Evolutionary conservation across 148 eudicot genomes (phyloP).

Genomic region (Selenicereus undatus): DNA sequence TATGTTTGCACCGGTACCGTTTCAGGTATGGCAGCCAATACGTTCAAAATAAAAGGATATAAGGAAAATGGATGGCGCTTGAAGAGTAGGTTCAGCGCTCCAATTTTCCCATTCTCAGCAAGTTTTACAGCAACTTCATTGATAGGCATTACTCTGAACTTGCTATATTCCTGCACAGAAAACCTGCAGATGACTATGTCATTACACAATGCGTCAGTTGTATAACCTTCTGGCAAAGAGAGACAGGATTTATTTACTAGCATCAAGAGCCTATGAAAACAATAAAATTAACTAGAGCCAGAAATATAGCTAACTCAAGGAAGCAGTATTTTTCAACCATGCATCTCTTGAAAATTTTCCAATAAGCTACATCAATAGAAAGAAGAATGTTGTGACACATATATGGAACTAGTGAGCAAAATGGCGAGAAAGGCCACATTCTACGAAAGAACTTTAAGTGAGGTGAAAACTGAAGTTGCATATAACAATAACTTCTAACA

Average conservation of each 20-base stretch:
- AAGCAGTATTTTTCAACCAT: not conserved
- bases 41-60: conserved; percentile 61
- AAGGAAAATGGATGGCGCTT: conserved; percentile 92
- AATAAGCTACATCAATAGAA: not conserved
- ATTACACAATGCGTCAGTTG: conserved; percentile 43
- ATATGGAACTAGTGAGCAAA: no score
- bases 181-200: conserved; percentile 67
- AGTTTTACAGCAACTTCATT: conserved; percentile 71
- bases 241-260: not conserved
- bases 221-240: conserved; percentile 20
- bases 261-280: not conserved
- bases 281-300: not conserved
- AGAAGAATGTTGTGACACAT: not conserved
- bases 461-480: not conserved
- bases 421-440: not conserved
- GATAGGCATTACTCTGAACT: conserved; percentile 63
- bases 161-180: conserved; percentile 79
- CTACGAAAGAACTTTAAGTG: not conserved
- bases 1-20: conserved; percentile 87
- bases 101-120: conserved; percentile 94
- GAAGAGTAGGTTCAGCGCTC: conserved; percentile 88
- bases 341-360: not conserved
- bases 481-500: not conserved
- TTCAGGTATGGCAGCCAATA: conserved; percentile 89
- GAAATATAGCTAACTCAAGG: not conserved